phyloP scores from a whole-genome alignment of 164 flowering plant species.

The Chimonanthus salicifolius region DNA sequence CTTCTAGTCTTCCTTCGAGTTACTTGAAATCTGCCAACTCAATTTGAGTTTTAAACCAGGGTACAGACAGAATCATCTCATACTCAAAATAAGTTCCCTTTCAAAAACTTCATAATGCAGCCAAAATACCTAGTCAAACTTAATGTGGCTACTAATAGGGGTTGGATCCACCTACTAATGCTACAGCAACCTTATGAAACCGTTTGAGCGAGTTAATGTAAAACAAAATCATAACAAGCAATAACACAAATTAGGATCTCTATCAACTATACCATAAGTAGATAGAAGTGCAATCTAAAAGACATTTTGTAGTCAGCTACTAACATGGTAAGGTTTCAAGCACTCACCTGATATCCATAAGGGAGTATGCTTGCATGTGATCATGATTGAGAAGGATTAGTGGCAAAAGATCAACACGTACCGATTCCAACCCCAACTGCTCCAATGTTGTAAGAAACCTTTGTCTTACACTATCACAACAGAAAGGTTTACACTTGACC shows the following conservation, averaged over 20 bases:
- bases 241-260: background rate
- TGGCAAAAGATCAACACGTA: slow-evolving; percentile 96
- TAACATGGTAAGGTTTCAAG: background rate
- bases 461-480: slow-evolving; percentile 87
- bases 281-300: background rate
- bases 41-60: no score
- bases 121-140: no score
- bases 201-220: no score
- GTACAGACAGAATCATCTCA: no score
- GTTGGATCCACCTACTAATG: no score
- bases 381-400: slow-evolving; percentile 96
- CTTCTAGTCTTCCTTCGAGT: no score
- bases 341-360: slow-evolving; percentile 92
- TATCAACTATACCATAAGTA: no score
- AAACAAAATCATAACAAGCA: background rate
- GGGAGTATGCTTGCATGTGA: slow-evolving; percentile 96
- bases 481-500: slow-evolving; percentile 94
- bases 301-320: background rate
- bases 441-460: slow-evolving; percentile 84
- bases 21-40: no score
- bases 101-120: no score
- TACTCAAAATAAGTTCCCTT: no score
- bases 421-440: slow-evolving; percentile 83
- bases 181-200: no score
- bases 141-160: no score